A percentile compares a stretch with the other conserved stretches of the same genome.
These are phyloP conservation scores for Kernera saxatilis DNA, from an alignment of 345 rosid species.

Conservation along the genomic window DNA sequence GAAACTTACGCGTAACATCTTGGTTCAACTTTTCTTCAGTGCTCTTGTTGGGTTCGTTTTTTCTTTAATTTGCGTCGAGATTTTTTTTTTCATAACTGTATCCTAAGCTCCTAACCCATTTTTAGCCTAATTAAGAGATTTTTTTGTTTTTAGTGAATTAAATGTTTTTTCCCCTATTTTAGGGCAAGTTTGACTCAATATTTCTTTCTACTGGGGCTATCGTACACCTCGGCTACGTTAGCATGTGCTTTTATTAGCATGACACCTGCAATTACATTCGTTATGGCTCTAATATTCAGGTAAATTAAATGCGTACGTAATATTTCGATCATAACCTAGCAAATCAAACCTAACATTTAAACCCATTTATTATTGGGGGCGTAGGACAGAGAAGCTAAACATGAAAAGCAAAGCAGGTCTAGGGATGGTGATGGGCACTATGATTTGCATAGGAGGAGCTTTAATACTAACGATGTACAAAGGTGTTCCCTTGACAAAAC, in stretches of 20 bases:
- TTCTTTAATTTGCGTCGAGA: neutral
- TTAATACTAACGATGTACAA: conserved; percentile 45
- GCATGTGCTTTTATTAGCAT: conserved; percentile 65
- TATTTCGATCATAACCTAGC: neutral
- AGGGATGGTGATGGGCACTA: conserved; percentile 44
- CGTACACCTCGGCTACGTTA: conserved; percentile 65
- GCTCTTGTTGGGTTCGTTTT: conserved; percentile 58
- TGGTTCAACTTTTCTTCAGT: conserved; percentile 59
- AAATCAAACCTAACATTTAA: neutral
- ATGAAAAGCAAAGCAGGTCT: conserved; percentile 40
- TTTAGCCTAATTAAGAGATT: neutral
- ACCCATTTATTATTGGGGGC: neutral
- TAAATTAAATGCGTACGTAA: neutral
- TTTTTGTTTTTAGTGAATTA: neutral
- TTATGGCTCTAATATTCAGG: conserved; percentile 65
- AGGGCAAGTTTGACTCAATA: conserved; percentile 68
- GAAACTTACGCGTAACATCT: conserved; percentile 49
- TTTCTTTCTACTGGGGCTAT: conserved; percentile 58
- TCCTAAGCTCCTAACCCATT: no score
- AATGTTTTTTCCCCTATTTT: neutral
- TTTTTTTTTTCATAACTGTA: no score
- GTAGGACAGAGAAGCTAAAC: conserved; percentile 50
- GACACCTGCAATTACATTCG: conserved; percentile 62
- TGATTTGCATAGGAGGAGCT: conserved; percentile 56
- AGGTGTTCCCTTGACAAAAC: conserved; percentile 39